Base-by-base conservation (phyloP, 768 basidiomycete species). In the Amylocystis lapponica region DNA sequence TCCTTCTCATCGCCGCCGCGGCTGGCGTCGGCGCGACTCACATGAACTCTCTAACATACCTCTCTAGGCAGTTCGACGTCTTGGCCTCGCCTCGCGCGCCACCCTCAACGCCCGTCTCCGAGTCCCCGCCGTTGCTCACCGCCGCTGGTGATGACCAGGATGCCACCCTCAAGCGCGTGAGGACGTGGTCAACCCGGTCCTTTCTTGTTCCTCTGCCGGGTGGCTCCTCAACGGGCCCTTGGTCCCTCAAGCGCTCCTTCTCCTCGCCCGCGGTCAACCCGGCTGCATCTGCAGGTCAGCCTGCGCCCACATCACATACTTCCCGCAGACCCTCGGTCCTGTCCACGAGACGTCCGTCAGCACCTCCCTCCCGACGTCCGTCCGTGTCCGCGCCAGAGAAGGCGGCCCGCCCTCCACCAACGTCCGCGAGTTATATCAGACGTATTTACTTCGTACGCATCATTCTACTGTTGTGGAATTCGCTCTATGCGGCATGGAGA, bases 31-130 rank as follows among this genome's bases (percentile, higher is more conserved):
- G 47, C 44, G 47, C 52, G 46, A 39, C 54, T 29, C 47, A 50
- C 23, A 91, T 91, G 88, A 90, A 91, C 69, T 85, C 85, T 54
- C 78, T 91, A 56, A 72, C 76, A 14, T 82, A 86, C 66, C 72
- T 91, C 48, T 86, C 88, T 52, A 82, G 83, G 59, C 83, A 87
- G 62, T 80, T 88, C 71, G 86, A 91, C 67, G 79, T 77, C 48
- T 67, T 86, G 52, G 80, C 81, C 46, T 66, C 79, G 7, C 61
- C 80, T 37, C 72, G 71, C 53, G 70, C 79, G 32, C 76, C 78
- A 21, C 75, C 82, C 13, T 72, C 78, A 29, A 76, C 80, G 1
- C 76, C 79, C 32, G 64, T 67, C 35, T 54, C 65, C 34, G 67
- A 71, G 21, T 61, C 60, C 20, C 41, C 58, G 6, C 50, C 63